Conservation (phyloP, 2,329 filamentous ascomycete species). For the Phoma sp. region DNA sequence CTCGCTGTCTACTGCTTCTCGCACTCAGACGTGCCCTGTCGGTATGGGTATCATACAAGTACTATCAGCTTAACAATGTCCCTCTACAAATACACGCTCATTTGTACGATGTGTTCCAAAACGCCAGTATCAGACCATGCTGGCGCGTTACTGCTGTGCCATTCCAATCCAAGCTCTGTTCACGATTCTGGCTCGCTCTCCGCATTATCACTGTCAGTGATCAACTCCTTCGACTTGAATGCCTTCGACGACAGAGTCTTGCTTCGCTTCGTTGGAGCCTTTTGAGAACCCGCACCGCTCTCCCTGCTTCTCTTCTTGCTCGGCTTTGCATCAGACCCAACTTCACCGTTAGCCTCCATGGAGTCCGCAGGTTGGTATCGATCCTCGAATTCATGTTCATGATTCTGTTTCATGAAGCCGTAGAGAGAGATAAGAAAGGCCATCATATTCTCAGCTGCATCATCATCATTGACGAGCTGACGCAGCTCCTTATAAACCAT, state of each 20-base stretch:
- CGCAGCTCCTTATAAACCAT: slow-evolving; percentile 27
- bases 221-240: slow-evolving; percentile 19
- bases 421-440: slow-evolving; percentile 31
- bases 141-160: not conserved
- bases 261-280: not conserved
- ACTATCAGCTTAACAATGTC: not conserved
- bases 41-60: slow-evolving; percentile 1
- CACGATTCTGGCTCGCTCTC: slow-evolving; percentile 5
- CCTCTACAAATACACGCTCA: not conserved
- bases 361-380: slow-evolving; percentile 18
- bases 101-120: not conserved
- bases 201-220: slow-evolving; percentile 18
- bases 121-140: not conserved
- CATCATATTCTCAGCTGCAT: slow-evolving; percentile 6
- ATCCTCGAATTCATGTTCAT: slow-evolving; percentile 21
- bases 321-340: not conserved
- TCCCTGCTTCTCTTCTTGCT: slow-evolving; percentile 20
- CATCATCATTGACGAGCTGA: slow-evolving; percentile 11
- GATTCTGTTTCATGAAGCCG: slow-evolving; percentile 22
- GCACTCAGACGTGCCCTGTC: not conserved
- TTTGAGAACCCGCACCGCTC: not conserved
- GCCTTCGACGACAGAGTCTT: not conserved
- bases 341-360: not conserved
- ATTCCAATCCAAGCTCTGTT: too few relatives aligned
- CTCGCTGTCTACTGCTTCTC: not conserved